Conservation (phyloP, 306 rosid genomes). For the Lupinus albus region DNA sequence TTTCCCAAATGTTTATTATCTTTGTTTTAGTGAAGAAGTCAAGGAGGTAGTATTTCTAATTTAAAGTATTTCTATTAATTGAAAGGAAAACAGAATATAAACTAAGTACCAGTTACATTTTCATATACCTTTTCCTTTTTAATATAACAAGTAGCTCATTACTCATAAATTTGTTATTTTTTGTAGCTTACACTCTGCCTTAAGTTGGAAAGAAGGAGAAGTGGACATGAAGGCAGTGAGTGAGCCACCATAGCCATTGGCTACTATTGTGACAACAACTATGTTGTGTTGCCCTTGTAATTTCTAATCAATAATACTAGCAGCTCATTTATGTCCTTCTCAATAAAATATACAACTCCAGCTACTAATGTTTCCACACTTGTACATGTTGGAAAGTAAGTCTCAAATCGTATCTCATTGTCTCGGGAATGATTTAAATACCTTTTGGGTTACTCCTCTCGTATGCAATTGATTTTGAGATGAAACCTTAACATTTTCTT, state of each 20-base stretch:
- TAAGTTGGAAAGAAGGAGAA: constrained; percentile 35
- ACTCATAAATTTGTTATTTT: constrained; percentile 25
- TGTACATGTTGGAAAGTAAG: too few species aligned
- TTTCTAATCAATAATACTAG: constrained; percentile 43
- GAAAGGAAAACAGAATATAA: too few species aligned
- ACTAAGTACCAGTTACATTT: neutral
- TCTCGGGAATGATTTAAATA: too few species aligned
- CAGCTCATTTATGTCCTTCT: constrained; percentile 35
- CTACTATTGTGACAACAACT: constrained; percentile 25
- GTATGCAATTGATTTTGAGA: too few species aligned
- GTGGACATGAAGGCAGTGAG: constrained; percentile 3
- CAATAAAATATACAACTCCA: neutral
- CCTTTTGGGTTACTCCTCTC: too few species aligned
- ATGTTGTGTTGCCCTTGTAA: constrained; percentile 29
- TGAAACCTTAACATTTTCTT: too few species aligned
- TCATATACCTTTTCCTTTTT: neutral
- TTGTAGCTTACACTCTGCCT: constrained; percentile 62
- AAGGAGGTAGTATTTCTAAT: too few species aligned
- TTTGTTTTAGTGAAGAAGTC: too few species aligned
- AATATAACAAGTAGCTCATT: neutral
- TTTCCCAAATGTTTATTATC: too few species aligned
- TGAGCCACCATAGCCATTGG: constrained; percentile 32
- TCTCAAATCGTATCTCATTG: too few species aligned
- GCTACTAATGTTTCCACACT: neutral
- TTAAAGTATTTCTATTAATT: too few species aligned